Evolutionary conservation across 2,329 filamentous ascomycete genomes (phyloP).

Genomic region (Clarireedia monteithiana): DNA sequence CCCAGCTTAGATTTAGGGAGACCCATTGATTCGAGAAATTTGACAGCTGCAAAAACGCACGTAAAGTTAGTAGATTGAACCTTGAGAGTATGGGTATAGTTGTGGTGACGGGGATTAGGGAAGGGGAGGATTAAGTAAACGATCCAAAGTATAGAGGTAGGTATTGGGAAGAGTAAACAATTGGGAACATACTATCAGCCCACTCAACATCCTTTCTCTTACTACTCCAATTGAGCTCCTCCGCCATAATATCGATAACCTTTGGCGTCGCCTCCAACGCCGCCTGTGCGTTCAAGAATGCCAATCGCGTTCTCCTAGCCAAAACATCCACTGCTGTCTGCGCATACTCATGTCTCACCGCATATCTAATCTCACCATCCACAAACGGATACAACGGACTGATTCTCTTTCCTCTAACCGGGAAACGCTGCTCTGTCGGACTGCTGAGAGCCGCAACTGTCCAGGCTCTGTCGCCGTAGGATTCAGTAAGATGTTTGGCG

Average conservation of each 20-base stretch:
- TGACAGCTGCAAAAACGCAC: slow-evolving; percentile 36
- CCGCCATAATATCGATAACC: slow-evolving; percentile 83
- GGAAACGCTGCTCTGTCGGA: slow-evolving; percentile 72
- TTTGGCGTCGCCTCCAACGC: slow-evolving; percentile 76
- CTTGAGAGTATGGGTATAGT: not conserved
- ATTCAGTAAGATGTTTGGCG: slow-evolving; percentile 77
- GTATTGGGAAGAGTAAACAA: slow-evolving; percentile 14
- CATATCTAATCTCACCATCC: slow-evolving; percentile 85
- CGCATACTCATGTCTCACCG: slow-evolving; percentile 81
- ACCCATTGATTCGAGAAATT: slow-evolving; percentile 58
- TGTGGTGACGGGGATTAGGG: too few relatives aligned
- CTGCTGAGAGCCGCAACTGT: slow-evolving; percentile 74
- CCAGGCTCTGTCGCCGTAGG: slow-evolving; percentile 91
- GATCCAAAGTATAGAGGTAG: not conserved
- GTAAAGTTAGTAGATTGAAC: not conserved
- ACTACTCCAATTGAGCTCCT: slow-evolving; percentile 72
- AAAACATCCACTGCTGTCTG: slow-evolving; percentile 86
- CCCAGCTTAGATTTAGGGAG: slow-evolving; percentile 52
- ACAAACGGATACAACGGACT: slow-evolving; percentile 80
- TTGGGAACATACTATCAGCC: slow-evolving; percentile 54
- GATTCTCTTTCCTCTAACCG: slow-evolving; percentile 73
- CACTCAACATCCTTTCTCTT: slow-evolving; percentile 72
- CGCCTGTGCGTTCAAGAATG: slow-evolving; percentile 88
- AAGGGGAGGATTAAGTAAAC: too few relatives aligned
- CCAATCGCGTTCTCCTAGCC: slow-evolving; percentile 73